Evolutionary conservation across 176 grass and related monocot species (phyloP).

Genomic region (Avena eriantha): DNA sequence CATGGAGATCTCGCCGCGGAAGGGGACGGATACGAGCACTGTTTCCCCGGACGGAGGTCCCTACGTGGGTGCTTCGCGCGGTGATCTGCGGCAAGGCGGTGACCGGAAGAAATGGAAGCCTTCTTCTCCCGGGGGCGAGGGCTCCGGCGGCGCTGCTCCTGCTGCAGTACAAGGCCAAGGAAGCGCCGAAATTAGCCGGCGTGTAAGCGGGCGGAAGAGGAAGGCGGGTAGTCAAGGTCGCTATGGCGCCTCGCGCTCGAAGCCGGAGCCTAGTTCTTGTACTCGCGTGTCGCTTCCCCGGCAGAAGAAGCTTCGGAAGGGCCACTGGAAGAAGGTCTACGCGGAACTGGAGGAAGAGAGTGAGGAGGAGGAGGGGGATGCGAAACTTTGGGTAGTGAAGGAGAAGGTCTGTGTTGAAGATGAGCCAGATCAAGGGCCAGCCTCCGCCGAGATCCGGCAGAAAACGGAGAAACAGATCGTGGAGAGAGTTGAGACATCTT

Average conservation of each 20-base stretch:
- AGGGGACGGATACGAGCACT: not conserved
- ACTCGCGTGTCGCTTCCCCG: not conserved
- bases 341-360: too few relatives aligned
- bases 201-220: not conserved
- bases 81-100: not conserved
- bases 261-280: not conserved
- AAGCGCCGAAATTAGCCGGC: not conserved
- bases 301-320: too few relatives aligned
- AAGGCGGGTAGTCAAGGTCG: not conserved
- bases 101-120: not conserved
- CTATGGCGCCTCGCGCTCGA: not conserved
- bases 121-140: not conserved
- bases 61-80: not conserved
- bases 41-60: not conserved
- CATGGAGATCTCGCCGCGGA: not conserved
- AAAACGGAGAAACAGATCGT: too few relatives aligned
- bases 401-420: too few relatives aligned
- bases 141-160: not conserved
- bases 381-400: not conserved
- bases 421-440: too few relatives aligned
- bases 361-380: not conserved
- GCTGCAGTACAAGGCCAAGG: too few relatives aligned
- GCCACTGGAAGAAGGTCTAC: not conserved
- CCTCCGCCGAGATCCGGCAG: too few relatives aligned
- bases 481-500: too few relatives aligned